Conservation (phyloP, 2,329 filamentous ascomycete genomes). For the Penicillium aurantiogriseum region DNA sequence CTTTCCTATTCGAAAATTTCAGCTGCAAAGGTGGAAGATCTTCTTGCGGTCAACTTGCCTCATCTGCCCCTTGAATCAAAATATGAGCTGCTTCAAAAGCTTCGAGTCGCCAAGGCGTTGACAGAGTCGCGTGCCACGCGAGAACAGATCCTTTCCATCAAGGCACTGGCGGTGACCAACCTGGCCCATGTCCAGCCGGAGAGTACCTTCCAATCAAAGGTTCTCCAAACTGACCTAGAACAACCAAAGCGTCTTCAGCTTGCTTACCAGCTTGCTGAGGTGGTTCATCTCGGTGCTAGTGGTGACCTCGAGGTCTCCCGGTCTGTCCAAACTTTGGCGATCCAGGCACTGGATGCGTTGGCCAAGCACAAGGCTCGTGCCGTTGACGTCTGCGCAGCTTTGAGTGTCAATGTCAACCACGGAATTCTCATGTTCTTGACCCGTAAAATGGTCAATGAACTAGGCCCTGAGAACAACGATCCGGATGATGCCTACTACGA, state of each 20-base stretch:
- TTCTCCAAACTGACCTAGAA: slow-evolving; percentile 83
- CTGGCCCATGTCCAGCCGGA: slow-evolving; percentile 87
- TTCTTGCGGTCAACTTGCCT: slow-evolving; percentile 47
- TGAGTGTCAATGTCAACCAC: slow-evolving; percentile 95
- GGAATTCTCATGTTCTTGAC: slow-evolving; percentile 91
- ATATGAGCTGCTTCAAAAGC: slow-evolving; percentile 81
- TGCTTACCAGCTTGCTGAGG: slow-evolving; percentile 85
- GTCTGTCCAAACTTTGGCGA: slow-evolving; percentile 76
- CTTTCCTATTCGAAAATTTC: slow-evolving; percentile 55
- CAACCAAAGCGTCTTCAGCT: slow-evolving; percentile 86
- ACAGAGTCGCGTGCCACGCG: slow-evolving; percentile 63
- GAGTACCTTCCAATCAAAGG: slow-evolving; percentile 75
- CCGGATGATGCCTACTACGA: slow-evolving; percentile 67
- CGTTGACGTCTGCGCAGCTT: slow-evolving; percentile 79
- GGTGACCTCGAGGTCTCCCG: slow-evolving; percentile 67
- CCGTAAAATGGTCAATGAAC: slow-evolving; percentile 81
- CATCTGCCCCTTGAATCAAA: slow-evolving; percentile 70
- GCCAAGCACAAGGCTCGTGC: slow-evolving; percentile 73
- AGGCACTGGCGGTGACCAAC: slow-evolving; percentile 84
- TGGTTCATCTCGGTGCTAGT: slow-evolving; percentile 79
- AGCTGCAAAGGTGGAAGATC: slow-evolving; percentile 37
- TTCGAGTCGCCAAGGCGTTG: slow-evolving; percentile 81
- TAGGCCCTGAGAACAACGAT: slow-evolving; percentile 61
- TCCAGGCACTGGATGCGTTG: slow-evolving; percentile 81
- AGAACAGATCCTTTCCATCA: slow-evolving; percentile 74